Evolutionary conservation across 768 basidiomycete genomes (phyloP), one percentile per base, ranked within the genome.

Genomic region (Boletus barrowsii): DNA sequence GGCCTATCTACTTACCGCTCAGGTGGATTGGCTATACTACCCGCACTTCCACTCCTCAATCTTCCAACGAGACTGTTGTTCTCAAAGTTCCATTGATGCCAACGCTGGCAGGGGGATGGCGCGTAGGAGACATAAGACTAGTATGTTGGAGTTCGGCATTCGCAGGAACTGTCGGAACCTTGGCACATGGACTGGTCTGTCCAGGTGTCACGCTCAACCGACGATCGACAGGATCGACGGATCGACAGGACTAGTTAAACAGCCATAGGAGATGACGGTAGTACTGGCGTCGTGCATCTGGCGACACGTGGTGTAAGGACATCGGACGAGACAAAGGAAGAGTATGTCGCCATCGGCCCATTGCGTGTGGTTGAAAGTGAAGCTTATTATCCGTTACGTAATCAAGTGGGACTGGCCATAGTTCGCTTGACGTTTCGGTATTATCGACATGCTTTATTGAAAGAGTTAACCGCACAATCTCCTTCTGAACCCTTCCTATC

Each of bases 391-490:
- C 26, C 26, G 29, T 29, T 29, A 29, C 29, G 8, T 29, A 29
- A 29, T 29, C 29, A 29, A 29, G 8, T 29, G 29, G 29, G 29
- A 29, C 29, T 10, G n/a, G n/a, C n/a, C n/a, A n/a, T n/a, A n/a
- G n/a, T 42, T 47, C 26, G 32, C 47, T 33, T 14, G n/a, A 13
- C 32, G 9, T 57, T 20, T 44, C 18, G 43, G 11, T 32, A 42
- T 49, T 52, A 30, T 56, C 32, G 47, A 58, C 33, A 48, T 51
- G 14, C 1, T 4, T 32, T 39, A 26, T 50, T 98, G 96, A 96
- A 97, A 82, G 90, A 95, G 69, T 82, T 99, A 10, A 91, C n/a
- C 94, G 98, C 69, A 96, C 94, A n/a, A n/a, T 5, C 96, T 98
- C 68, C 84, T 95, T 36, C 82, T 99, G 22, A 95, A 98, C 68